Evolutionary conservation across 495 filamentous ascomycete species (phyloP).

Genomic region (Annulohypoxylon maeteangense): DNA sequence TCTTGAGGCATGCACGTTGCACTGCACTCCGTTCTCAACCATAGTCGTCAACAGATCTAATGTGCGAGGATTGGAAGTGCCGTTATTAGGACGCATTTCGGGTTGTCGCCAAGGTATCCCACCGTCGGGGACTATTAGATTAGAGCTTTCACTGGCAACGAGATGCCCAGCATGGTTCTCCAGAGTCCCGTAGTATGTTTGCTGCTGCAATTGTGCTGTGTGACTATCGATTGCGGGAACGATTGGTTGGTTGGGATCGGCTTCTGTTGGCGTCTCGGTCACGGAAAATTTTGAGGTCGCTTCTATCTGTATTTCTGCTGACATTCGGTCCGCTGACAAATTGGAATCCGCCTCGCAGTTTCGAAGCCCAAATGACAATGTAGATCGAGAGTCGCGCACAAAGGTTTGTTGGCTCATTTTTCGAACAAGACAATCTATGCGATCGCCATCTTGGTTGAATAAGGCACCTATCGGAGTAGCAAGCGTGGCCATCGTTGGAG

Average conservation of each 20-base stretch:
- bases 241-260: conserved; percentile 8
- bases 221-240: conserved; percentile 16
- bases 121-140: conserved; percentile 4
- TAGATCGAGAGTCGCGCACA: conserved; percentile 29
- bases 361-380: neutral
- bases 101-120: conserved; percentile 27
- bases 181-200: neutral
- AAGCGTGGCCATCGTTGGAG: conserved; percentile 6
- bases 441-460: conserved; percentile 16
- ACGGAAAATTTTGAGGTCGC: neutral
- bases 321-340: conserved; percentile 4
- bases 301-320: conserved; percentile 19
- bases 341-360: conserved; percentile 4
- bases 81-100: conserved; percentile 31
- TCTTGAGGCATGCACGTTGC: conserved; percentile 47
- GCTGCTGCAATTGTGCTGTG: neutral
- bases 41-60: conserved; percentile 49
- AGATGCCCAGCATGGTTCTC: neutral
- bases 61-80: conserved; percentile 30
- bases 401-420: conserved; percentile 53
- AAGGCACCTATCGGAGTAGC: neutral
- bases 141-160: neutral
- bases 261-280: conserved; percentile 8
- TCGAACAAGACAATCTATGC: conserved; percentile 48
- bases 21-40: conserved; percentile 51